A percentile compares a stretch with the other conserved stretches of the same genome.
These are phyloP conservation scores for Clavaria fumosa DNA, from an alignment of 768 basidiomycete species.

Conservation along the genomic window DNA sequence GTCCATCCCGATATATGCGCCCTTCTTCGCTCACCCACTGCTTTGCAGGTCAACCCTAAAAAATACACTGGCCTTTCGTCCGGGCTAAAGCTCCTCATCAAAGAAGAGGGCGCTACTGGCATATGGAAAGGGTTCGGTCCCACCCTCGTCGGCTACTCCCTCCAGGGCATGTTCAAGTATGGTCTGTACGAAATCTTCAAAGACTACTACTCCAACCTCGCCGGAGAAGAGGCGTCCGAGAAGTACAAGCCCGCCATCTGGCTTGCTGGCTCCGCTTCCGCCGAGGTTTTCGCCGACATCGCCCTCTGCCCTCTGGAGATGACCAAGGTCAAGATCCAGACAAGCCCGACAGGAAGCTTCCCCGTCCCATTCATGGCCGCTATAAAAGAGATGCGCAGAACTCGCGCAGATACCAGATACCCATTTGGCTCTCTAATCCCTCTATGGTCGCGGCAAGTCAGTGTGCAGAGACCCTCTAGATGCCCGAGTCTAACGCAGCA, in stretches of 20 bases:
- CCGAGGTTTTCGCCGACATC: constrained; percentile 91
- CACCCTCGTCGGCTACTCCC: constrained; percentile 83
- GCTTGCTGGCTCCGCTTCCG: constrained; percentile 87
- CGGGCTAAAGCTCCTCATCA: constrained; percentile 47
- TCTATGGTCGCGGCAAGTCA: constrained; percentile 77
- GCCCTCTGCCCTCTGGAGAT: constrained; percentile 93
- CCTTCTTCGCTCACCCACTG: constrained; percentile 1
- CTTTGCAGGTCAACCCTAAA: constrained; percentile 47
- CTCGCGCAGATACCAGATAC: constrained; percentile 58
- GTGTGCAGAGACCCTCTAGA: constrained; percentile 7
- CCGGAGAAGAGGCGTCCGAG: constrained; percentile 64
- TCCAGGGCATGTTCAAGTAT: constrained; percentile 98
- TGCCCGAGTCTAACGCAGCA: neutral
- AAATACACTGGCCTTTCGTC: constrained; percentile 59
- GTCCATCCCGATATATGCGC: neutral
- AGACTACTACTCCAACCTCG: constrained; percentile 78
- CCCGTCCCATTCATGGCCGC: constrained; percentile 62
- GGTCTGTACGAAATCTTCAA: constrained; percentile 98
- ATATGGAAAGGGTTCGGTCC: constrained; percentile 94
- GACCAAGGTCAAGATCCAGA: constrained; percentile 88
- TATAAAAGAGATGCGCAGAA: constrained; percentile 49
- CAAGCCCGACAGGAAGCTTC: constrained; percentile 60
- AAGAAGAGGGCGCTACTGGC: constrained; percentile 71
- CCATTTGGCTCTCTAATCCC: constrained; percentile 78
- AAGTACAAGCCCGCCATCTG: constrained; percentile 86